Percentiles rank a stretch among this genome's conserved stretches.
phyloP scores from a whole-genome alignment of 306 rosid genomes.

The Luffa aegyptiaca region DNA sequence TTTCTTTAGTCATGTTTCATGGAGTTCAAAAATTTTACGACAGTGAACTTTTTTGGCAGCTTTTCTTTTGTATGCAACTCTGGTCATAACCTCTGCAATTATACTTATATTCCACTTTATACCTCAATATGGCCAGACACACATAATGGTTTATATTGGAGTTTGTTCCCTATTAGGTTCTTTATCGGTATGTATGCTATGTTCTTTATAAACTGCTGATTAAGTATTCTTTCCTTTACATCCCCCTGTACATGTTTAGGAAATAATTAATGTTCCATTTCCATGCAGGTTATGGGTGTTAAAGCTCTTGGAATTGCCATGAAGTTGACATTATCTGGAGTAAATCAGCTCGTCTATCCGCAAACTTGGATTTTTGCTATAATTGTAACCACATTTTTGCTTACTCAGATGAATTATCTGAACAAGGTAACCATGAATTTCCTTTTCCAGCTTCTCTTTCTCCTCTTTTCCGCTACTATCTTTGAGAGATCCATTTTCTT shows the following conservation, averaged over 20 bases:
- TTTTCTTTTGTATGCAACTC: constrained; percentile 57
- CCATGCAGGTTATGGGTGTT: constrained; percentile 66
- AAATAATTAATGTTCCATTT: background rate
- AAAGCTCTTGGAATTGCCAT: constrained; percentile 80
- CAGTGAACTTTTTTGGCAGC: constrained; percentile 28
- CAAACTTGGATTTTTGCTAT: constrained; percentile 63
- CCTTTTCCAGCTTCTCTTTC: background rate
- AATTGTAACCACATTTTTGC: constrained; percentile 48
- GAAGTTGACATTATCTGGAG: constrained; percentile 62
- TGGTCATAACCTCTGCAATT: constrained; percentile 47
- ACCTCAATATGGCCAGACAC: constrained; percentile 76
- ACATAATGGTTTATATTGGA: constrained; percentile 75
- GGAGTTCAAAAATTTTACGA: background rate
- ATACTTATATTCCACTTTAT: constrained; percentile 48
- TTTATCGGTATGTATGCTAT: constrained; percentile 40
- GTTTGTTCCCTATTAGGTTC: constrained; percentile 80
- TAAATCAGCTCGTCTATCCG: constrained; percentile 54
- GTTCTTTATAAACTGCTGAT: background rate
- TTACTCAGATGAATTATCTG: constrained; percentile 74
- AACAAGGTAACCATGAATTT: constrained; percentile 35
- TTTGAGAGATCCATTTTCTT: background rate
- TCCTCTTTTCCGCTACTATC: background rate
- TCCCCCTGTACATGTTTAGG: background rate
- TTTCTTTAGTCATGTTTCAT: background rate
- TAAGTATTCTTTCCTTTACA: background rate